Evolutionary conservation across 192 early-diverging fungal genomes (phyloP), one percentile per base, ranked within the genome.

Genomic region (Physocladia obscura): DNA sequence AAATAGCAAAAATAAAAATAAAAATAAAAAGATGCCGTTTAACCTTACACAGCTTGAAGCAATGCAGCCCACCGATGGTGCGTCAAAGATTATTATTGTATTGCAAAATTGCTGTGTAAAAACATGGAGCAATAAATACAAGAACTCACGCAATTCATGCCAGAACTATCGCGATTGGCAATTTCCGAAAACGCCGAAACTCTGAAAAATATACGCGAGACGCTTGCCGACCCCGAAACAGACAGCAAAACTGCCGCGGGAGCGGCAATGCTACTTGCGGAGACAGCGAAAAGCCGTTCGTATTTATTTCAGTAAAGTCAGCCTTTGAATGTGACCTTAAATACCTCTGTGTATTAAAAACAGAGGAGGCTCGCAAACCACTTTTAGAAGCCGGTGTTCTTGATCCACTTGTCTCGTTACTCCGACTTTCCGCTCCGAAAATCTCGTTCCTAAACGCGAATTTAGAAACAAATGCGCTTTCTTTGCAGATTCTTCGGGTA

Each of bases 151-250:
- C n/a, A n/a, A n/a, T n/a, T n/a, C n/a, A n/a, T n/a, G n/a, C n/a
- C n/a, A n/a, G n/a, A n/a, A n/a, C n/a, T n/a, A n/a, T n/a, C n/a
- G n/a, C n/a, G n/a, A n/a, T n/a, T n/a, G n/a, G n/a, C n/a, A n/a
- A n/a, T n/a, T n/a, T n/a, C n/a, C n/a, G n/a, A 44, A 44, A 13
- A 44, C 40, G 40, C 8, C 8, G 40, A 44, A 44, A 44, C 40
- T 35, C 35, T 67, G 52, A 27, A 49, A 34, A 89, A 92, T 50
- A 69, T 93, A 37, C 82, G 87, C 13, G 77, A n/a, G 21, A 29
- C 54, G 21, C 54, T 55, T 1, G 29, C 2, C 21, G 2, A n/a
- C 21, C 21, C 21, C n/a, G 54, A 19, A n/a, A 55, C 29, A 22
- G 57, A 59, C 31, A 17, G 15, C 8, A 8, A 15, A 36, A 59